Evolutionary conservation across 257 asterid genomes (phyloP), one percentile per base, ranked within the genome.

Genomic region (Solanum gandarillasii): DNA sequence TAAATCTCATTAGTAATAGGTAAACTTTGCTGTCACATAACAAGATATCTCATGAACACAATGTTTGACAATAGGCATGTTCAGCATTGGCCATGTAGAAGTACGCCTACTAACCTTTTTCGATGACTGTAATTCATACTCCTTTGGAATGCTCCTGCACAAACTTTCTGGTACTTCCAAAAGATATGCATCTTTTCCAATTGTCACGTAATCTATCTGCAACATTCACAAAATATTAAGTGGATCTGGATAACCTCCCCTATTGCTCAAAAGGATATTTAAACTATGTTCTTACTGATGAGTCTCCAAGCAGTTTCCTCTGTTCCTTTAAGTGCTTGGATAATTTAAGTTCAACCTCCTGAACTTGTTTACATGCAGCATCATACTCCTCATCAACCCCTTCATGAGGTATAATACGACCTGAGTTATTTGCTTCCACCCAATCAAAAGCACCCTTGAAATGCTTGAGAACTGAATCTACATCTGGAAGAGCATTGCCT

Each of bases 401-500:
- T 89, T 95, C 98, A 88, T 93, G 91, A 62, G 99, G 99, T 91
- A 97, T 92, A 79, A 97, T 90, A 85, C 99, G 99, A 55, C 99
- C 99, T 12, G 98, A 95, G 83, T 88, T 90, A 89, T 92, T 91
- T 90, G 99, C 99, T 93, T 95, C 99, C 88, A 90, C 95, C 99
- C 99, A 97, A 89, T 95, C 99, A 87, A 97, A 97, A 87, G 97
- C 98, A 90, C 92, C 98, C 91, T 93, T 97, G 95, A 95, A 97
- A 90, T 92, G 93, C 87, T 86, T 92, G 88, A 97, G 91, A 92
- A 94, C 89, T 32, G 94, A 88, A 84, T 86, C 86, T 86, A 91
- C 94, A 83, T 93, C 94, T 67, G 98, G 95, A 91, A 93, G 91
- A 83, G 95, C 95, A 82, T 93, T 86, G 38, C 97, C 98, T 95